A percentile compares a stretch with the other conserved stretches of the same genome.
These are phyloP conservation scores for Blastocystis sp. DNA, from an alignment of 352 stramenopile genomes.

Conservation along the genomic window DNA sequence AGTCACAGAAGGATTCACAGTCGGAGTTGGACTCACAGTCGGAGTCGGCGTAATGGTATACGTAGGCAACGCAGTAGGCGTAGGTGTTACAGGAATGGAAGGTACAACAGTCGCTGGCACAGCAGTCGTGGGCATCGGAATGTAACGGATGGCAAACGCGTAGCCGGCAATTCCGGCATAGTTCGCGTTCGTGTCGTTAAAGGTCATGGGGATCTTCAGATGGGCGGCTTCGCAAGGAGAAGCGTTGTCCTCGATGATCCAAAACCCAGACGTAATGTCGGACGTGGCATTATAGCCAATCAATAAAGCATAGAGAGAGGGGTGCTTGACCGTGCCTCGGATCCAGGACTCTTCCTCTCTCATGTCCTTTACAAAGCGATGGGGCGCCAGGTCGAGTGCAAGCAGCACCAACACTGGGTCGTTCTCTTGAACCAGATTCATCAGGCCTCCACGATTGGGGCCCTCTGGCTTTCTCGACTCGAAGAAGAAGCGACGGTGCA, in stretches of 20 bases:
- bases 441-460: conserved; percentile 30
- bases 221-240: conserved; percentile 4
- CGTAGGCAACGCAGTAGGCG: not conserved
- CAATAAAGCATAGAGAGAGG: conserved; percentile 9
- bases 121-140: conserved; percentile 1
- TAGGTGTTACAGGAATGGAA: not conserved
- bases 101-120: not conserved
- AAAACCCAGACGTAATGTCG: not conserved
- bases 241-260: not conserved
- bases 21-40: not conserved
- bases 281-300: conserved; percentile 3
- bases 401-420: conserved; percentile 1
- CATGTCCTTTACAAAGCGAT: not conserved
- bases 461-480: not conserved
- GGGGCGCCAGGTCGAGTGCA: not conserved
- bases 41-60: not conserved
- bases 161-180: conserved; percentile 63
- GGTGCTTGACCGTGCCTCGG: not conserved
- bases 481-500: not conserved
- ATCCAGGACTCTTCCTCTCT: not conserved
- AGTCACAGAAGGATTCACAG: not conserved
- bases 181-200: conserved; percentile 58
- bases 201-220: not conserved
- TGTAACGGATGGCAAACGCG: not conserved
- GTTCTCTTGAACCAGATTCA: conserved; percentile 3